Conservation (phyloP, 495 filamentous ascomycete species). For the Xylaria bambusicola region DNA sequence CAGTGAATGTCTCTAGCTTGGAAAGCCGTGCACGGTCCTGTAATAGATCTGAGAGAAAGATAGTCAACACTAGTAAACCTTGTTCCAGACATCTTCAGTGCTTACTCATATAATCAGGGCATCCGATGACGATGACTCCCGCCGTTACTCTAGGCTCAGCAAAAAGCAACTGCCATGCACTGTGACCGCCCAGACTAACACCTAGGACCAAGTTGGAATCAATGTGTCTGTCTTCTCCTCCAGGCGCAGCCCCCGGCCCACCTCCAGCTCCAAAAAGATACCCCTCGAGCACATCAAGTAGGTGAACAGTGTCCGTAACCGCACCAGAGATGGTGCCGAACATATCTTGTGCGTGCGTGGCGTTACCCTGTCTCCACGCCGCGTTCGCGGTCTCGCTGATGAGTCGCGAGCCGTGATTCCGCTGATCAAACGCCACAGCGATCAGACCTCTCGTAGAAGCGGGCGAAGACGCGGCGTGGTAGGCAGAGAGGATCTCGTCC, state of each 20-base stretch:
- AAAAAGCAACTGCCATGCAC: conserved; percentile 79
- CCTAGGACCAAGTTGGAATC: conserved; percentile 75
- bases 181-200: conserved; percentile 84
- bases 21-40: conserved; percentile 74
- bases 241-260: conserved; percentile 23
- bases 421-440: conserved; percentile 80
- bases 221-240: conserved; percentile 52
- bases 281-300: conserved; percentile 73
- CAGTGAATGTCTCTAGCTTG: conserved; percentile 63
- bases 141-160: conserved; percentile 75
- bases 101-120: conserved; percentile 77
- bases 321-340: conserved; percentile 58
- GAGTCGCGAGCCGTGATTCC: conserved; percentile 81
- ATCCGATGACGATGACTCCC: conserved; percentile 80
- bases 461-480: conserved; percentile 24
- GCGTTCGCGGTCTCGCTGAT: conserved; percentile 63
- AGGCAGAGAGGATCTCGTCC: conserved; percentile 38
- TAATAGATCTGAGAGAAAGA: conserved; percentile 57
- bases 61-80: conserved; percentile 1
- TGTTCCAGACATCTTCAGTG: conserved; percentile 8
- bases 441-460: conserved; percentile 58
- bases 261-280: conserved; percentile 65
- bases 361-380: conserved; percentile 78
- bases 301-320: conserved; percentile 67
- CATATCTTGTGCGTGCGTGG: conserved; percentile 58